These are phyloP conservation scores for Candida namnaoensis DNA, from an alignment of 805 yeast species.

Conservation along the genomic window DNA sequence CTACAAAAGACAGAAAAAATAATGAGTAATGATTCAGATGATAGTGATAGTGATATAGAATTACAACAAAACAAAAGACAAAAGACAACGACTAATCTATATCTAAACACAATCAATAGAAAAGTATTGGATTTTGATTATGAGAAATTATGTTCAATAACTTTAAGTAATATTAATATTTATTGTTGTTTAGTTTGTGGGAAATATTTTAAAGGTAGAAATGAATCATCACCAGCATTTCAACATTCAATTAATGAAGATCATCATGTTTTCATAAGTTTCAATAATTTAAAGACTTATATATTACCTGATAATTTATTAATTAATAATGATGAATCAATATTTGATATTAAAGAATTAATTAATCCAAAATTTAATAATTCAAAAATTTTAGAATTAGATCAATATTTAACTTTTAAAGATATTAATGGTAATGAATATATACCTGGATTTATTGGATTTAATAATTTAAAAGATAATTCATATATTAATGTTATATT, in stretches of 20 bases:
- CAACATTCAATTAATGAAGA: conserved; percentile 52
- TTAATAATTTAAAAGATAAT: conserved; percentile 42
- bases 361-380: conserved; percentile 42
- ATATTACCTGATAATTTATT: conserved; percentile 57
- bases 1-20: too few relatives aligned
- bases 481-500: conserved; percentile 52
- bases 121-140: conserved; percentile 53
- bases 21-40: too few relatives aligned
- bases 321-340: conserved; percentile 23
- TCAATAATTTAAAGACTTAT: conserved; percentile 39
- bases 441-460: conserved; percentile 56
- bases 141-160: conserved; percentile 56
- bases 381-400: conserved; percentile 25
- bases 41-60: too few relatives aligned
- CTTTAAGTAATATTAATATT: conserved; percentile 51
- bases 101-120: conserved; percentile 21
- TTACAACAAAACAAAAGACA: too few relatives aligned
- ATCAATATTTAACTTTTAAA: conserved; percentile 13
- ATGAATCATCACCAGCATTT: conserved; percentile 56
- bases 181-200: conserved; percentile 74
- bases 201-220: conserved; percentile 62
- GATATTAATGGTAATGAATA: conserved; percentile 42
- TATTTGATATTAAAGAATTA: conserved; percentile 44
- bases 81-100: conserved; percentile 1
- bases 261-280: conserved; percentile 57